Base-by-base conservation (phyloP, 345 rosid species). In the Hevea brasiliensis region DNA sequence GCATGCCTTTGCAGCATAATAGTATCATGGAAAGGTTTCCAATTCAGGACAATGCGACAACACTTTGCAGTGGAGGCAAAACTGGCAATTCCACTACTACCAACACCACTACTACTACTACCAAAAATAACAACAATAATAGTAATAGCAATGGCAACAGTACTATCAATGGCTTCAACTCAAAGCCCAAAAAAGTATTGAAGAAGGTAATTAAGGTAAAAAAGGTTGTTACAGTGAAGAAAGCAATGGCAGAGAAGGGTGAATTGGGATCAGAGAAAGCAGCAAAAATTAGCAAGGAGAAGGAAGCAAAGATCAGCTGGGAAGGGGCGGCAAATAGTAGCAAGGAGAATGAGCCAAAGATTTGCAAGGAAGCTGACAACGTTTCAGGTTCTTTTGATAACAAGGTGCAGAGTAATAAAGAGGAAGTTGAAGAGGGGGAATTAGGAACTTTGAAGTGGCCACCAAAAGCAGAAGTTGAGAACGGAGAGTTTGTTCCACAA, bases 11-110 rank as follows among this genome's bases (percentile, higher is more conserved):
- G 82, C 89, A 92, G 89, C 94, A 85, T 84, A 77, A 61, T 76
- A 81, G 72, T 85, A 90, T 92, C 85, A 90, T 94, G 98, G 98
- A 95, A 75, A 89, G 93, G 82, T 91, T 87, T 78, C 89, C 98
- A 64, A 82, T 80, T 77, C 85, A 85, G 71, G 98, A 92, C 74
- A 85, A 84, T 61, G 76, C 57, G 11, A 68, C 47, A 74, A 58
- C 75, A 18, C 24, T 63, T 62, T 62, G 70, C 56, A 65, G 40
- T 63, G 60, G 61, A 20, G 53, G 58, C 66, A 56, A 54, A 41
- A 47, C 64, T 27, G 9, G 18, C 68, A 32, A 51, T n/a, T n/a
- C n/a, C 27, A 20, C 32, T 48, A 62, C 51, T 70, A 57, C 70
- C 21, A 35, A 65, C 26, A 44, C 62, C 18, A 35, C 53, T 21